phyloP scores from a whole-genome alignment of 1,139 yeast genomes.

The Nakaseomyces sp. region DNA sequence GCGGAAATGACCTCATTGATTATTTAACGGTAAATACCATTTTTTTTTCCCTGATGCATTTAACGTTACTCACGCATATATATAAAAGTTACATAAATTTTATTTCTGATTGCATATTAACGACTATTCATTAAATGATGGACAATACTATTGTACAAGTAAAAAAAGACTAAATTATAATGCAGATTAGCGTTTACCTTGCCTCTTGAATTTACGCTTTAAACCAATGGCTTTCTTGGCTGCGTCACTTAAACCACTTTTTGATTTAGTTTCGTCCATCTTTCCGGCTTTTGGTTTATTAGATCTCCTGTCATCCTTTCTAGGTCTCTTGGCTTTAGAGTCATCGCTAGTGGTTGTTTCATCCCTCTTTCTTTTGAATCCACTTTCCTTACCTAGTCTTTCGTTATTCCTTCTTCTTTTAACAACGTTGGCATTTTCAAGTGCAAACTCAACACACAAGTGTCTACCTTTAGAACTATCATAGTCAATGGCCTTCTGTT shows the following conservation, averaged over 20 bases:
- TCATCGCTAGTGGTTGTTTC: slow-evolving; percentile 22
- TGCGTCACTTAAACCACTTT: slow-evolving; percentile 3
- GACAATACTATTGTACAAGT: slow-evolving; percentile 1
- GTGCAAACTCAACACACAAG: slow-evolving; percentile 88
- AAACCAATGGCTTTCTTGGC: slow-evolving; percentile 2
- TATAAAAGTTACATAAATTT: not conserved
- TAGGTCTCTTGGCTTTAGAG: not conserved
- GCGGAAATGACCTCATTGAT: slow-evolving; percentile 16
- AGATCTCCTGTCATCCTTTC: not conserved
- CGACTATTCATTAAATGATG: slow-evolving; percentile 4
- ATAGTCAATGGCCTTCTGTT: slow-evolving; percentile 43
- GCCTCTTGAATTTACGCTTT: slow-evolving; percentile 1
- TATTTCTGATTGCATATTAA: not conserved
- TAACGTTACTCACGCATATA: not conserved
- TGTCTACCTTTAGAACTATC: slow-evolving; percentile 58
- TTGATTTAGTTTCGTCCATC: not conserved
- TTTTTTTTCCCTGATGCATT: not conserved
- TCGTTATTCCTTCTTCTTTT: slow-evolving; percentile 78
- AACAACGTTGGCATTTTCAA: slow-evolving; percentile 88
- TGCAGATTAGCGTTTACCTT: not conserved
- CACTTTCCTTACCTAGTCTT: slow-evolving; percentile 47
- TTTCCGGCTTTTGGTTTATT: not conserved
- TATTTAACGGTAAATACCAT: slow-evolving; percentile 5
- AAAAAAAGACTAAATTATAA: not conserved
- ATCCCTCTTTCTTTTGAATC: slow-evolving; percentile 55